Evolutionary conservation across 805 yeast genomes (phyloP), one percentile per base, ranked within the genome.

Genomic region (Starmerella riodocensis): DNA sequence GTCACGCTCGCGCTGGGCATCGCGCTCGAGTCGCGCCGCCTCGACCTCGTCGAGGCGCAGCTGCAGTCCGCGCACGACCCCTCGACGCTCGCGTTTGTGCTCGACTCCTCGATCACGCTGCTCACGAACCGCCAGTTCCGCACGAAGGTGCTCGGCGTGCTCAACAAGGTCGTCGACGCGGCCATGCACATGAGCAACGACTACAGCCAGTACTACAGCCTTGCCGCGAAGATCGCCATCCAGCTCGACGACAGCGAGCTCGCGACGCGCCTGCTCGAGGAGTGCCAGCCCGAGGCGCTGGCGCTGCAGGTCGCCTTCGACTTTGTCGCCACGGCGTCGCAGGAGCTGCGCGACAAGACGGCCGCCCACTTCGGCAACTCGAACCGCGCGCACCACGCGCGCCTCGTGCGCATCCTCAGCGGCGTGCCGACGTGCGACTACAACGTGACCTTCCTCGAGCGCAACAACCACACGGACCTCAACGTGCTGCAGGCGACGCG

Each of bases 221-320:
- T 85, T 30, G 67, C 84, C 34, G 76, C 86, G 49, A 86, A 85
- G 59, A 77, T 91, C 47, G 78, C 86, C 33, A 86, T 88, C 29
- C 93, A 84, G 59, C 67, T 88, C 56, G 84, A 86, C 58, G 93
- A 84, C 57, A 64, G 74, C 31, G 62, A 65, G 8, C 67, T 81
- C 48, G 93, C 94, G 5, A 67, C 74, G 28, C 66, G 69, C 40
- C 63, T 85, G 34, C 82, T 88, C 59, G 69, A 70, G 50, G 70
- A 70, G 43, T 66, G 82, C 45, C 54, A 65, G n/a, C 60, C 67
- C 36, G 57, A 65, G 16, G 71, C 67, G 46, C 67, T 80, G 43
- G 93, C 93, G 2, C 82, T 74, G 60, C 98, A 91, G 65, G 82
- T 88, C 39, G 96, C 96, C 1, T 91, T 91, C 59, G 98, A 91